A percentile compares a stretch with the other conserved stretches of the same genome.
phyloP scores from a whole-genome alignment of 257 asterid genomes.

The Misopates orontium region DNA sequence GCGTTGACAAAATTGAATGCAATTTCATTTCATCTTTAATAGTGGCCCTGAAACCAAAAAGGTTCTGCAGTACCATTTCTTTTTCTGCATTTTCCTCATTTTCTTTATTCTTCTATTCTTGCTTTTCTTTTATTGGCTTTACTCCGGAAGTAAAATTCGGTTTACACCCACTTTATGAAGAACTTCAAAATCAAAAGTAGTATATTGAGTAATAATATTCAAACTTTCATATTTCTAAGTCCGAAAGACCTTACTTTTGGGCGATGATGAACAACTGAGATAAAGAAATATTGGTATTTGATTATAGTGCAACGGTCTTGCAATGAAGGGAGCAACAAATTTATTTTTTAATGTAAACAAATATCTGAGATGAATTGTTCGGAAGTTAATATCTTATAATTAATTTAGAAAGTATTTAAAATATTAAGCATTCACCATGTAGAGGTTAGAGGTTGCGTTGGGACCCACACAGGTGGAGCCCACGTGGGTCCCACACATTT shows the following conservation, averaged over 20 bases:
- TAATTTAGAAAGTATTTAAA: no score
- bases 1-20: slow-evolving; percentile 28
- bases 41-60: slow-evolving; percentile 31
- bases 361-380: no score
- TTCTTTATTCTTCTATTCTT: neutral
- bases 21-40: slow-evolving; percentile 32
- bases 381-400: no score
- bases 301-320: no score
- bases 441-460: no score
- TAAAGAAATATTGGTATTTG: neutral
- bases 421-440: no score
- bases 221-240: no score
- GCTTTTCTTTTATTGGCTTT: neutral
- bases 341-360: no score
- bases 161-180: slow-evolving; percentile 28
- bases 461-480: no score
- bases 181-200: slow-evolving; percentile 1
- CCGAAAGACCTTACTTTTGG: slow-evolving; percentile 14
- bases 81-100: neutral
- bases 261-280: slow-evolving; percentile 8
- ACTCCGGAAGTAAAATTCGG: slow-evolving; percentile 14
- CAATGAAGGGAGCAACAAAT: no score
- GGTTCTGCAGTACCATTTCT: neutral
- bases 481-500: no score
- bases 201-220: no score